Evolutionary conservation across 176 grass and related monocot species (phyloP).

Genomic region (Sorghum bicolor): DNA sequence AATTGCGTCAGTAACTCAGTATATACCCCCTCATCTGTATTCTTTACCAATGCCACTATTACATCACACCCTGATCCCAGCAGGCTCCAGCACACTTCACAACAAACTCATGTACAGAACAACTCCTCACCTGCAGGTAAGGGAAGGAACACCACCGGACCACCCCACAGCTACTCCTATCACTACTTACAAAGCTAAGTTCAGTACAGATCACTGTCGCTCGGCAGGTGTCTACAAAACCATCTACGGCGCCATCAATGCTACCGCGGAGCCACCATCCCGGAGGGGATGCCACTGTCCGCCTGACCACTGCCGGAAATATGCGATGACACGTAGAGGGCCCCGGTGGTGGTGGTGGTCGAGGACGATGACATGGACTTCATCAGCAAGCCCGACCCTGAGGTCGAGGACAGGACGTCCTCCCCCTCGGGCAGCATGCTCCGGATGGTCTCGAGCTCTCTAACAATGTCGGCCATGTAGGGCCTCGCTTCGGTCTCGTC

Average conservation of each 20-base stretch:
- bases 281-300: conserved; percentile 47
- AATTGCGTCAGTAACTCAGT: not conserved
- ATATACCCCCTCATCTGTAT: not conserved
- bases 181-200: not conserved
- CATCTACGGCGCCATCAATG: not conserved
- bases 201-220: not conserved
- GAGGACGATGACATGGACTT: conserved; percentile 30
- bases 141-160: not conserved
- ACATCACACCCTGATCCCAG: not conserved
- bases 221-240: not conserved
- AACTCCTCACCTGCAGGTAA: not conserved
- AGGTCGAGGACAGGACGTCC: conserved; percentile 2
- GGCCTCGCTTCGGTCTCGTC: conserved; percentile 74
- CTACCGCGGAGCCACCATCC: conserved; percentile 35
- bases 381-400: conserved; percentile 5
- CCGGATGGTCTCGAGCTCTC: conserved; percentile 69
- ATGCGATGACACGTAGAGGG: conserved; percentile 36
- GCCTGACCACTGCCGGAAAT: conserved; percentile 24
- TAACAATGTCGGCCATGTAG: conserved; percentile 74
- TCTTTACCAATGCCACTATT: not conserved
- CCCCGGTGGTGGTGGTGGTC: not conserved
- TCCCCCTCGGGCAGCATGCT: conserved; percentile 48
- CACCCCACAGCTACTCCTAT: not conserved
- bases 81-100: not conserved
- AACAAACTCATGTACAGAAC: conserved; percentile 3